Percentiles rank a stretch among this genome's conserved stretches.
These are phyloP conservation scores for Fusarium subglutinans DNA, from an alignment of 2,329 filamentous ascomycete species.

Conservation along the genomic window DNA sequence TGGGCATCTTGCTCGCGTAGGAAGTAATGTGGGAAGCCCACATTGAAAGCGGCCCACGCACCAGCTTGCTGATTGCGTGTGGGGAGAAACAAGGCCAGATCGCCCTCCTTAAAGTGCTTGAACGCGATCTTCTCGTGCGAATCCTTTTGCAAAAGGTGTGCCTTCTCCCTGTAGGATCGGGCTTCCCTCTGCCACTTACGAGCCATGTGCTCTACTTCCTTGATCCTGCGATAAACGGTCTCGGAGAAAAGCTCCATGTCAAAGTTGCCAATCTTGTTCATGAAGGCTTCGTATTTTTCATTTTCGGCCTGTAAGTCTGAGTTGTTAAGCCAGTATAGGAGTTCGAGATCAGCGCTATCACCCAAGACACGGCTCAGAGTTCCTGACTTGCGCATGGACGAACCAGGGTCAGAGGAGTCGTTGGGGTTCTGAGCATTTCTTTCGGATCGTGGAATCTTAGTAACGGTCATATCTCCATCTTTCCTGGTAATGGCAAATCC, in stretches of 20 bases:
- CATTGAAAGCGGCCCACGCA: constrained; percentile 98
- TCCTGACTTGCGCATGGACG: constrained; percentile 63
- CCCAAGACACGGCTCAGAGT: constrained; percentile 64
- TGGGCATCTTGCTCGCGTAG: constrained; percentile 92
- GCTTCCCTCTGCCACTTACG: constrained; percentile 94
- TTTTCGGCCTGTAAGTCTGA: constrained; percentile 72
- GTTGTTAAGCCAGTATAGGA: constrained; percentile 85
- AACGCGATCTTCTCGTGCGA: constrained; percentile 97
- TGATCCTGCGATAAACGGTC: constrained; percentile 86
- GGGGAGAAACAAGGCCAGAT: constrained; percentile 91
- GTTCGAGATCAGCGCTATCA: constrained; percentile 73
- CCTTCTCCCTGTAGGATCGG: constrained; percentile 86
- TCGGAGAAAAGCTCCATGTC: constrained; percentile 87
- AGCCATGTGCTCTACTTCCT: constrained; percentile 91
- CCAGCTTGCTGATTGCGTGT: constrained; percentile 94
- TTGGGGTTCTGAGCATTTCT: constrained; percentile 64
- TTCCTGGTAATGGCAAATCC: constrained; percentile 84
- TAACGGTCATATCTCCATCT: constrained; percentile 76
- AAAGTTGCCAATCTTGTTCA: constrained; percentile 78
- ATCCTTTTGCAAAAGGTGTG: constrained; percentile 81
- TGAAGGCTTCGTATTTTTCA: constrained; percentile 77
- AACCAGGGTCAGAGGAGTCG: constrained; percentile 66
- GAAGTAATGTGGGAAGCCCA: constrained; percentile 97
- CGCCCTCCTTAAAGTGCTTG: constrained; percentile 94
- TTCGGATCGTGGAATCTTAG: constrained; percentile 72